A percentile compares a stretch with the other conserved stretches of the same genome.
These are phyloP conservation scores for Lipomyces lipofer DNA, from an alignment of 805 yeast species.

Conservation along the genomic window DNA sequence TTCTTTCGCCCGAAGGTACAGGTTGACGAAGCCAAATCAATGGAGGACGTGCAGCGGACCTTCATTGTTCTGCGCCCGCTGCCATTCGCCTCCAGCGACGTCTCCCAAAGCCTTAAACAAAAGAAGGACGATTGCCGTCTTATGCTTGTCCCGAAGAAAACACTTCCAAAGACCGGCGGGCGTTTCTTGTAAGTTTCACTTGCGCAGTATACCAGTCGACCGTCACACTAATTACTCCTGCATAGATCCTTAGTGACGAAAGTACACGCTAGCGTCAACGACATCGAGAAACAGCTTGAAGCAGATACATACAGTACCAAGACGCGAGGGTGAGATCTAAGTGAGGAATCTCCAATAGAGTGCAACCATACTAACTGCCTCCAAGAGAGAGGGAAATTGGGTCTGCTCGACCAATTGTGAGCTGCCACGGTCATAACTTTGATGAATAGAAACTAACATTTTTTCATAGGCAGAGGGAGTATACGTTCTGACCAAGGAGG, in stretches of 20 bases:
- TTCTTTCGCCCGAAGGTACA: conserved; percentile 12
- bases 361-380: too few species aligned
- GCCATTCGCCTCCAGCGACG: neutral
- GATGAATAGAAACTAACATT: neutral
- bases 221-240: too few species aligned
- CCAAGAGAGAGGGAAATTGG: neutral
- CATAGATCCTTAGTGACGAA: conserved; percentile 2
- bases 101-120: neutral
- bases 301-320: conserved; percentile 7
- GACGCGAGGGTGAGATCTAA: conserved; percentile 8
- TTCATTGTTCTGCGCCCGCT: conserved; percentile 10
- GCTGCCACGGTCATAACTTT: neutral
- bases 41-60: conserved; percentile 8
- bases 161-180: conserved; percentile 2
- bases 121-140: conserved; percentile 2
- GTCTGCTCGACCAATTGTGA: conserved; percentile 7
- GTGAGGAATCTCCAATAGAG: neutral
- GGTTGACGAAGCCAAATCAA: neutral
- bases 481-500: conserved; percentile 2
- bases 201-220: too few species aligned
- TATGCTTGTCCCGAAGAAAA: conserved; percentile 8
- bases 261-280: neutral
- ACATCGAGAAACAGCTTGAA: neutral
- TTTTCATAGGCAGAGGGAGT: neutral
- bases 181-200: neutral